Conservation (phyloP, 2,329 filamentous ascomycete genomes). For the Sporothrix dimorphospora region DNA sequence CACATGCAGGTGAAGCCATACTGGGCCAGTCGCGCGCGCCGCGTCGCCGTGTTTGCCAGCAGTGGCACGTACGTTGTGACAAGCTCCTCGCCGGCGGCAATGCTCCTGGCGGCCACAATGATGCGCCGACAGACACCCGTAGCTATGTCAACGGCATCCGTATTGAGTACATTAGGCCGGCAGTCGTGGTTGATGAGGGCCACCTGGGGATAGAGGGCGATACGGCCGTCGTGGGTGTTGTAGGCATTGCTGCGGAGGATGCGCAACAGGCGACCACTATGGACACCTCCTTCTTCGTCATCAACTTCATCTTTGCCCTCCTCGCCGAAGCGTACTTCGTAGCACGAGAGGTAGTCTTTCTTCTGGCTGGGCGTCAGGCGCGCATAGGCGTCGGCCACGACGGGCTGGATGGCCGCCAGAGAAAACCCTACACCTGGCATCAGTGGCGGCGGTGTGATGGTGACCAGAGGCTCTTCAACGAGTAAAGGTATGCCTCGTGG, state of each 20-base stretch:
- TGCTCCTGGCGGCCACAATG: conserved; percentile 41
- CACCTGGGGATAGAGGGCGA: conserved; percentile 41
- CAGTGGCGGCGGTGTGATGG: conserved; percentile 36
- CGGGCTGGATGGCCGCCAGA: conserved; percentile 41
- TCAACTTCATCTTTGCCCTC: conserved; percentile 31
- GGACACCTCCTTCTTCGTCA: not conserved
- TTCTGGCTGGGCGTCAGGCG: conserved; percentile 37
- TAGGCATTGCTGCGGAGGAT: conserved; percentile 50
- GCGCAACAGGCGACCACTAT: conserved; percentile 34
- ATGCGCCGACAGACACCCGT: conserved; percentile 33
- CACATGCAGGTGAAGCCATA: conserved; percentile 34
- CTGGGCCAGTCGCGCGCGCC: conserved; percentile 42
- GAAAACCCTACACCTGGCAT: conserved; percentile 39
- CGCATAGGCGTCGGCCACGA: conserved; percentile 36
- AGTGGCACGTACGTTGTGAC: conserved; percentile 44
- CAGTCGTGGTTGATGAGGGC: conserved; percentile 48
- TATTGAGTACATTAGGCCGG: conserved; percentile 44
- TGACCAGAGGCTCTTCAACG: conserved; percentile 45
- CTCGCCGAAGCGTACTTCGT: conserved; percentile 37
- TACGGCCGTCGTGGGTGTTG: conserved; percentile 36
- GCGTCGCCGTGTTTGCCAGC: conserved; percentile 38
- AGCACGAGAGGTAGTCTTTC: conserved; percentile 38
- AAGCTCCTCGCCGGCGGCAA: conserved; percentile 44
- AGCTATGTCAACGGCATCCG: conserved; percentile 20
- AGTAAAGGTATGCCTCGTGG: conserved; percentile 46